Conservation (phyloP, 352 stramenopile species). For the Globisporangium cystogenes region DNA sequence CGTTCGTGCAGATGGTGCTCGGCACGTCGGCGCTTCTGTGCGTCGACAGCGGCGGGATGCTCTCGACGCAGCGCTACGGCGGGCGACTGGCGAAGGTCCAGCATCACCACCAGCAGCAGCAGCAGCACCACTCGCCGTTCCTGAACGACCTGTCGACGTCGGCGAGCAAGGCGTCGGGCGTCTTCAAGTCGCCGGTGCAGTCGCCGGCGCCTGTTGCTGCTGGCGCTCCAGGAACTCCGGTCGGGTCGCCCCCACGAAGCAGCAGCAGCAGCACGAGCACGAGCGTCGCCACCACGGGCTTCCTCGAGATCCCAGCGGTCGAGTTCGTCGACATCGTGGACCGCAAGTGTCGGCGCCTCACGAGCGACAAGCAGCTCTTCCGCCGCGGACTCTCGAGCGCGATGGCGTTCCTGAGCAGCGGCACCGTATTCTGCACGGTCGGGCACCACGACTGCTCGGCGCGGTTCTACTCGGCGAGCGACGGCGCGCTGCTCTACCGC, state of each 20-base stretch:
- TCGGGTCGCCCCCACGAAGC: constrained; percentile 5
- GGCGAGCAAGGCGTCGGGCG: constrained; percentile 30
- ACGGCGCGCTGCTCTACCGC: constrained; percentile 66
- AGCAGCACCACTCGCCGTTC: constrained; percentile 33
- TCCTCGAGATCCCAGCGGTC: constrained; percentile 15
- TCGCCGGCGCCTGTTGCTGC: not conserved
- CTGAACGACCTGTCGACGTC: constrained; percentile 37
- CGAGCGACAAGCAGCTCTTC: constrained; percentile 38
- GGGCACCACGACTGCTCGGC: constrained; percentile 75
- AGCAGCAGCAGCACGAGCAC: not conserved
- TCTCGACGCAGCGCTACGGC: constrained; percentile 68
- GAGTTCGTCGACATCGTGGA: constrained; percentile 62
- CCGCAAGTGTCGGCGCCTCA: constrained; percentile 52
- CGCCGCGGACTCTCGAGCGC: constrained; percentile 13
- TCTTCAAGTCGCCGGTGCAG: constrained; percentile 26
- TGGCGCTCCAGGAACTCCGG: not conserved
- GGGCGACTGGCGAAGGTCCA: constrained; percentile 46
- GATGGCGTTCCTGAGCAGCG: constrained; percentile 48
- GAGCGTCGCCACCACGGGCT: not conserved
- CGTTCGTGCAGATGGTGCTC: constrained; percentile 39
- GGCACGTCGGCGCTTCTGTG: constrained; percentile 53
- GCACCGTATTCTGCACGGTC: constrained; percentile 54
- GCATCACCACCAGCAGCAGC: constrained; percentile 7
- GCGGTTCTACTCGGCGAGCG: constrained; percentile 63
- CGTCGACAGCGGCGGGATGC: constrained; percentile 56